phyloP scores from a whole-genome alignment of 371 early-diverging fungal genomes.

The Mortierella sp. region DNA sequence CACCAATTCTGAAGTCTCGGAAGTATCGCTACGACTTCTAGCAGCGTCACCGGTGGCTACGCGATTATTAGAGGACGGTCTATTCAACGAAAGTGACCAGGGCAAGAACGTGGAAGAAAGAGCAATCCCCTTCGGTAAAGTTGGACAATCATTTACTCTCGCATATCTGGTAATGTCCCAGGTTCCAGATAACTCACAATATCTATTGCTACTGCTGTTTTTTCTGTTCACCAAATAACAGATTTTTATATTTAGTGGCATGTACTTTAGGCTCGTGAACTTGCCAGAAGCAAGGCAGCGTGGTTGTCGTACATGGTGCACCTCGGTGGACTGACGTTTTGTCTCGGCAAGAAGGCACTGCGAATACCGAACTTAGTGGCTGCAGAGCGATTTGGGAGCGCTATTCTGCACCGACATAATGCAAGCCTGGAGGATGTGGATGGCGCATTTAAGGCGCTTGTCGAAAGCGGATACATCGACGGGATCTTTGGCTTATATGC shows the following conservation, averaged over 20 bases:
- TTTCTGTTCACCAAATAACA: conserved; percentile 3
- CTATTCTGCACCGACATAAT: conserved; percentile 27
- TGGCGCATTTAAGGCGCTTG: conserved; percentile 19
- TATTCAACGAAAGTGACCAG: conserved; percentile 18
- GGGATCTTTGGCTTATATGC: conserved; percentile 23
- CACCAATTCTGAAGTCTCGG: conserved; percentile 43
- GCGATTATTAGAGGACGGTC: conserved; percentile 19
- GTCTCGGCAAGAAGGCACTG: conserved; percentile 31
- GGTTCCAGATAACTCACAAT: conserved; percentile 9
- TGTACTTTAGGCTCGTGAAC: conserved; percentile 22
- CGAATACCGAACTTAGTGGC: conserved; percentile 41
- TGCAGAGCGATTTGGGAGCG: conserved; percentile 33
- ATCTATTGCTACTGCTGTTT: conserved; percentile 9
- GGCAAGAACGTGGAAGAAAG: conserved; percentile 23
- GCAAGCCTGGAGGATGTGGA: conserved; percentile 25
- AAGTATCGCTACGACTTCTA: conserved; percentile 26
- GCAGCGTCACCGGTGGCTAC: conserved; percentile 36
- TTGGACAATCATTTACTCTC: conserved; percentile 19
- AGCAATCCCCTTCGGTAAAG: conserved; percentile 21
- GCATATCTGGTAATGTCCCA: conserved; percentile 25
- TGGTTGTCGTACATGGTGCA: conserved; percentile 52
- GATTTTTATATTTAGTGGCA: background rate
- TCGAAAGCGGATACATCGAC: conserved; percentile 28
- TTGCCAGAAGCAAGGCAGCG: conserved; percentile 26
- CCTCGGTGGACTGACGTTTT: conserved; percentile 42